Conservation (phyloP, 148 eudicot species). For the Vaccinium macrocarpon region DNA sequence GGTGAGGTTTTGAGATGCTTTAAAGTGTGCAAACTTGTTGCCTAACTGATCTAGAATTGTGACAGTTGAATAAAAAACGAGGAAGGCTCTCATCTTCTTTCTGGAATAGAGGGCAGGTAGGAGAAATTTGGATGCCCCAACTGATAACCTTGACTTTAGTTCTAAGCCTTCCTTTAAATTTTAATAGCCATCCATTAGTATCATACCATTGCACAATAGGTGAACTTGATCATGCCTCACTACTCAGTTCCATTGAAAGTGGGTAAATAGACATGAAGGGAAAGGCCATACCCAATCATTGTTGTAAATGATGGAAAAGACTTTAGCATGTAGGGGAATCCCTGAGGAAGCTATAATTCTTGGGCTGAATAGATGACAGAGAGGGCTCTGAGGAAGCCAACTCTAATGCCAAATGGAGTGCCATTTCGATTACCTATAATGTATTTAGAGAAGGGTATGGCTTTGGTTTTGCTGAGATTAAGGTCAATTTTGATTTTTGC, state of each 20-base stretch:
- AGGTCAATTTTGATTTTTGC: neutral
- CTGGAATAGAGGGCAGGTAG: neutral
- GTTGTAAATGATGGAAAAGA: neutral
- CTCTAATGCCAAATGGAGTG: neutral
- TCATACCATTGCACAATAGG: neutral
- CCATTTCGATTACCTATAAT: too few species aligned
- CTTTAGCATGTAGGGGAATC: neutral
- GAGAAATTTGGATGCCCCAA: neutral
- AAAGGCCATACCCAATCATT: neutral
- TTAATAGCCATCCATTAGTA: neutral
- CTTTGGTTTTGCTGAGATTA: neutral
- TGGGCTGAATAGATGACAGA: neutral
- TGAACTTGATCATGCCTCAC: neutral
- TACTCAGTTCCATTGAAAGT: neutral
- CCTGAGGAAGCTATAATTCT: neutral
- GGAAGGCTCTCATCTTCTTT: neutral
- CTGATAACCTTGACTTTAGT: neutral
- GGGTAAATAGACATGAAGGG: neutral
- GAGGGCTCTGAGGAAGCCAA: neutral
- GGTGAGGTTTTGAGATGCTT: neutral
- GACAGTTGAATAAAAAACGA: neutral
- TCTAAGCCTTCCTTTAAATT: neutral
- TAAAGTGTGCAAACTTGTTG: neutral
- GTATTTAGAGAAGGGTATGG: neutral
- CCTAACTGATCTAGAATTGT: neutral